Evolutionary conservation across 139 green algal genomes (phyloP), one percentile per base, ranked within the genome.

Genomic region (Pseudopediastrum boryanum): DNA sequence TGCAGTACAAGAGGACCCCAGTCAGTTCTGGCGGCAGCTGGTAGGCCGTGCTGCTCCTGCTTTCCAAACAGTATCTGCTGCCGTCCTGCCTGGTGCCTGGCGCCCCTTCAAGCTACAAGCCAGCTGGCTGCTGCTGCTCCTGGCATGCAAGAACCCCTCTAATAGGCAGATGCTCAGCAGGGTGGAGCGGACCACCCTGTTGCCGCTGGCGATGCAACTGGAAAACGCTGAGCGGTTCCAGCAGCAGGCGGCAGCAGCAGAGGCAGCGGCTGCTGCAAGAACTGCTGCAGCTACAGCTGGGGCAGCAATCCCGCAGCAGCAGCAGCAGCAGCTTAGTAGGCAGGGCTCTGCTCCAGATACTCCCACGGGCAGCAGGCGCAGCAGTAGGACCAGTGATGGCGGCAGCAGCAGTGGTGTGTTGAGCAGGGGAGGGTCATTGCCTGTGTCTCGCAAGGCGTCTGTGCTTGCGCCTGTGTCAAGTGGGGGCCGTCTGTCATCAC

Each of bases 41-140:
- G 83, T 76, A 0, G 79, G 66, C 13, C 48, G 50, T 4, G 48
- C 54, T 1, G 79, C 84, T 8, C 48, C 69, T 0, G 63, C 79
- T 19, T 85, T 88, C 63, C 70, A 84, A 33, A n/a, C 29, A 13
- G 46, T 83, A 0, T 25, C 68, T 5, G 44, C 52, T 13, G 58
- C 4, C 2, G 44, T 78, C 6, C 41, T 56, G 13, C 58, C 73
- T 25, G 76, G 77, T 9, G 80, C 82, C 19, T 86, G 83, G 72
- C 71, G 77, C 12, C 42, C 72, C 23, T 81, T 85, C 9, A 80
- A 81, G 41, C 56, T 80, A 41, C 82, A 90, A 67, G 38, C 86
- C 8, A 59, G 71, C 16, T 90, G 86, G 86, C 74, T 88, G 79
- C 77, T 88, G 44, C 81, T 88, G 61, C 67, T 90, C 42, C 68